These are phyloP conservation scores for Globisporangium uncinulatum DNA, from an alignment of 352 stramenopile genomes.

Conservation along the genomic window DNA sequence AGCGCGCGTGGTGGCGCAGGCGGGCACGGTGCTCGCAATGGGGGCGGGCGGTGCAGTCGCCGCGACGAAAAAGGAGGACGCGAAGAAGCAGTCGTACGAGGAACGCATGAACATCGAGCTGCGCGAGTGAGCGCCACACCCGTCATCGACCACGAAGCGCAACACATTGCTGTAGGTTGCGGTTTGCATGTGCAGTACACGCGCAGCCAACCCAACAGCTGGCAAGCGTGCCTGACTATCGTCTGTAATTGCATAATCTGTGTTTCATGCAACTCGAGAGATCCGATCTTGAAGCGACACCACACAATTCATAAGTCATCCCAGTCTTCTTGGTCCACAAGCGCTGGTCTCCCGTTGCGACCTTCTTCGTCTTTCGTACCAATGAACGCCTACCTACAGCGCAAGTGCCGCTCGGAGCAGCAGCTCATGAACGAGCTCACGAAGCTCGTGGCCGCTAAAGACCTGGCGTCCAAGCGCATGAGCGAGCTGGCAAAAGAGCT, in stretches of 20 bases:
- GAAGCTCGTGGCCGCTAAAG: constrained; percentile 49
- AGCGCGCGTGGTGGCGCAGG: constrained; percentile 65
- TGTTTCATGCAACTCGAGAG: no score
- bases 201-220: no score
- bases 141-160: not conserved
- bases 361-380: no score
- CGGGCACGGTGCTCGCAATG: constrained; percentile 62
- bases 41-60: constrained; percentile 39
- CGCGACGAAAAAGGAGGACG: constrained; percentile 37
- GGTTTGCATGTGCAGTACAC: no score
- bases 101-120: constrained; percentile 68
- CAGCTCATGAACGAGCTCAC: constrained; percentile 80
- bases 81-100: constrained; percentile 58
- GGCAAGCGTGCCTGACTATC: no score
- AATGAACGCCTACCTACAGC: constrained; percentile 70
- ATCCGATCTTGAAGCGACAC: not conserved
- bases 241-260: not conserved
- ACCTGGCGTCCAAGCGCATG: constrained; percentile 68
- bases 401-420: constrained; percentile 74
- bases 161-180: not conserved
- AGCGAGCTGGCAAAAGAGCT: constrained; percentile 63
- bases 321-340: not conserved
- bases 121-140: constrained; percentile 17
- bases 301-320: no score
- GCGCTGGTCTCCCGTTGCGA: no score